phyloP scores from a whole-genome alignment of 805 yeast species.

The Saturnispora gosingensis region DNA sequence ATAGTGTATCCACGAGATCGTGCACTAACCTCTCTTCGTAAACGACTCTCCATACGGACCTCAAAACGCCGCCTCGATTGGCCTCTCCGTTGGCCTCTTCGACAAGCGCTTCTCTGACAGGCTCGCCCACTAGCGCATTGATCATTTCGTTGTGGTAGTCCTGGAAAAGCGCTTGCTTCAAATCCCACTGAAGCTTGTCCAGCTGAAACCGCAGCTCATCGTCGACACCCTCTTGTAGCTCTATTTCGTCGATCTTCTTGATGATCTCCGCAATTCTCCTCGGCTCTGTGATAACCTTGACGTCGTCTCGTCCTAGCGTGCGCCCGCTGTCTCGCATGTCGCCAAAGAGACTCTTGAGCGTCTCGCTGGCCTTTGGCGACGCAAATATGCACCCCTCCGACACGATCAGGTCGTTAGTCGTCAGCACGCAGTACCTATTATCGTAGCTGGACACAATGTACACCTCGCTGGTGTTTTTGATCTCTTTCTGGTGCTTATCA shows the following conservation, averaged over 20 bases:
- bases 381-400: not conserved
- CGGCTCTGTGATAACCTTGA: not conserved
- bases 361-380: not conserved
- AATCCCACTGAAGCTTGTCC: not conserved
- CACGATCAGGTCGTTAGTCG: not conserved
- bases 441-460: not conserved
- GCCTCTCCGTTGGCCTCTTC: not conserved
- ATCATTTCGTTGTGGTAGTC: slow-evolving; percentile 5
- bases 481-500: not conserved
- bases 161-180: not conserved
- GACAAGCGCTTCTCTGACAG: not conserved
- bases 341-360: not conserved
- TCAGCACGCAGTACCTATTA: not conserved
- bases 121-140: not conserved
- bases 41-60: not conserved
- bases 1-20: not conserved
- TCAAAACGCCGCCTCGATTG: not conserved
- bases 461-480: not conserved
- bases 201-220: not conserved
- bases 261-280: not conserved
- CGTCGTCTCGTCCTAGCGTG: not conserved
- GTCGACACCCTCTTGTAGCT: not conserved
- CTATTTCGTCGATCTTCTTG: not conserved
- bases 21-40: not conserved
- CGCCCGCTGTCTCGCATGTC: not conserved